Conservation (phyloP, 768 basidiomycete genomes). For the Boletus vermiculosoides region DNA sequence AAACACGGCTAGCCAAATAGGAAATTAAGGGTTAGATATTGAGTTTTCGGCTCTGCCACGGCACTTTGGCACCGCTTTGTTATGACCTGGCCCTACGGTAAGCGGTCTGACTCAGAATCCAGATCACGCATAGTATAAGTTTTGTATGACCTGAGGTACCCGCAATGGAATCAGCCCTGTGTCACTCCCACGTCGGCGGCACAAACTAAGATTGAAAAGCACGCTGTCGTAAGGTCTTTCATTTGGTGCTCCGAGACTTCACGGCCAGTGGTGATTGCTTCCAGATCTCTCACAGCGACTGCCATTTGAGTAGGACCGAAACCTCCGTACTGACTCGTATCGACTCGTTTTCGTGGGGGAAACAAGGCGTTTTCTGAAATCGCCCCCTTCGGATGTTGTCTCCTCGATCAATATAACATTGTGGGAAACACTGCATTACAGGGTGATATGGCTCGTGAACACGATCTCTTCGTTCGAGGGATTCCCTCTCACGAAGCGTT, state of each 20-base stretch:
- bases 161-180: neutral
- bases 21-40: neutral
- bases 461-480: conserved; percentile 3
- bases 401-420: neutral
- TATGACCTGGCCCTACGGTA: neutral
- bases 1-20: neutral
- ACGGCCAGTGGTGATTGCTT: neutral
- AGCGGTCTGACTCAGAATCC: neutral
- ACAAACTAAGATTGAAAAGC: neutral
- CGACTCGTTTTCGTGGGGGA: neutral
- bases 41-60: neutral
- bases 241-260: neutral
- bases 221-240: neutral
- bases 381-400: neutral
- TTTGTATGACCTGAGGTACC: neutral
- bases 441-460: conserved; percentile 9
- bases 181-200: neutral
- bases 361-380: too few relatives aligned
- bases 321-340: neutral
- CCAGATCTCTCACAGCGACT: too few relatives aligned
- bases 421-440: neutral
- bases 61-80: neutral
- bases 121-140: neutral
- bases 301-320: neutral
- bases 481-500: conserved; percentile 9